These are phyloP conservation scores for Castanospermum australe DNA, from an alignment of 306 rosid species.

Conservation along the genomic window DNA sequence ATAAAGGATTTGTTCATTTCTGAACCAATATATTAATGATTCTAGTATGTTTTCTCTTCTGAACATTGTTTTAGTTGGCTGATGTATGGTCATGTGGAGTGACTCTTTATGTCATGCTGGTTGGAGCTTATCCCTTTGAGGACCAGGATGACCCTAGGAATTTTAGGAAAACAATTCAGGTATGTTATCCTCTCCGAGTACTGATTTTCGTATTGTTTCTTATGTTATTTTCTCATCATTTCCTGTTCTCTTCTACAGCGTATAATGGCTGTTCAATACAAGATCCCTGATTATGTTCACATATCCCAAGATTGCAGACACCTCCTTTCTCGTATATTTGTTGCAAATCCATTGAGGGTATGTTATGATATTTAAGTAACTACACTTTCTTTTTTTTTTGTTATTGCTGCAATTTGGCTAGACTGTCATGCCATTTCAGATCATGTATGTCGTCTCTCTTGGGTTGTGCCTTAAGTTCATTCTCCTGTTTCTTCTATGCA, in stretches of 20 bases:
- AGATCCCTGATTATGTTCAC: slow-evolving; percentile 77
- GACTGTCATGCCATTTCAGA: background rate
- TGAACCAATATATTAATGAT: background rate
- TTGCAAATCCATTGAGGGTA: slow-evolving; percentile 65
- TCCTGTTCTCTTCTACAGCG: slow-evolving; percentile 40
- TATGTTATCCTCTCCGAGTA: background rate
- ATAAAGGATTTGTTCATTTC: background rate
- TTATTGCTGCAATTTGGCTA: background rate
- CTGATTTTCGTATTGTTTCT: background rate
- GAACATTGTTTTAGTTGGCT: slow-evolving; percentile 49
- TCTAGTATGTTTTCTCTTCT: background rate
- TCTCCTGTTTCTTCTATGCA: background rate
- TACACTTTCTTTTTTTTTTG: background rate
- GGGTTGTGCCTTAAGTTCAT: background rate
- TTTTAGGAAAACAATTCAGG: slow-evolving; percentile 80
- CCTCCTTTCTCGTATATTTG: slow-evolving; percentile 70
- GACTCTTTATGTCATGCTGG: slow-evolving; percentile 83
- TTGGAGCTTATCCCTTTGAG: slow-evolving; percentile 82
- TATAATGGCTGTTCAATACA: slow-evolving; percentile 76
- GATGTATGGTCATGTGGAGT: slow-evolving; percentile 91
- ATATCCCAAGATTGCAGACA: slow-evolving; percentile 72
- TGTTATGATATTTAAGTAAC: slow-evolving; percentile 16
- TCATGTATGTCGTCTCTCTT: background rate
- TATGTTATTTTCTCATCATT: slow-evolving; percentile 1
- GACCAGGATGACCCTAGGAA: slow-evolving; percentile 79